Percentiles rank a stretch among this genome's conserved stretches.
phyloP scores from a whole-genome alignment of 345 rosid genomes.

The Psidium guajava region DNA sequence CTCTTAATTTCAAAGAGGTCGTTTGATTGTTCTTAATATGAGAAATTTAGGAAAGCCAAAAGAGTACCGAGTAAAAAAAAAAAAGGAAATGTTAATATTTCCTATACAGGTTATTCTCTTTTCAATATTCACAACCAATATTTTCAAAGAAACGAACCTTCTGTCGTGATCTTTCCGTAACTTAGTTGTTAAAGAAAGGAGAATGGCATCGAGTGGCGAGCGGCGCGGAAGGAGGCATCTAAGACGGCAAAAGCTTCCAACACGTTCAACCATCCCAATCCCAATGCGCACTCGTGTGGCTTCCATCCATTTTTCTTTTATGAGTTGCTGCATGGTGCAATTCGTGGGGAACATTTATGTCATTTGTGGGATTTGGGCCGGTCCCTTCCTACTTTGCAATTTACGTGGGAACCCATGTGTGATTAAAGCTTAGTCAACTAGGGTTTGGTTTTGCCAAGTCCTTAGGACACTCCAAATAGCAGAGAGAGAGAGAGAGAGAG shows the following conservation, averaged over 20 bases:
- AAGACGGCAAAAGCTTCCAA: slow-evolving; percentile 4
- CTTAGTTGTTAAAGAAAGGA: background rate
- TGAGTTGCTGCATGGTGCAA: background rate
- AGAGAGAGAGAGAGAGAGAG: background rate
- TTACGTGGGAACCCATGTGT: background rate
- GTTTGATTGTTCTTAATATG: background rate
- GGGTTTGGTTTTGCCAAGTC: background rate
- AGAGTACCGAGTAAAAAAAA: background rate
- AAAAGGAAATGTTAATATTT: background rate
- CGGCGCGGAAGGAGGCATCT: background rate
- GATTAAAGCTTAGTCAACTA: background rate
- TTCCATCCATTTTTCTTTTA: background rate
- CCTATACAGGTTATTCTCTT: background rate
- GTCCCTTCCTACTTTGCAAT: background rate
- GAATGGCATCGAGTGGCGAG: background rate
- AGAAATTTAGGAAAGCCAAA: background rate
- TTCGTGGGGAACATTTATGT: background rate
- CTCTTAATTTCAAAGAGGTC: background rate
- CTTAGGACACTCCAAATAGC: background rate
- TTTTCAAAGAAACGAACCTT: background rate
- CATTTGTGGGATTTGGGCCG: background rate
- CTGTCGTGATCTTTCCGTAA: background rate
- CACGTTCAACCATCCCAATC: slow-evolving; percentile 7
- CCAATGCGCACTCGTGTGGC: slow-evolving; percentile 7
- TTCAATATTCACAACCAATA: background rate